These are phyloP conservation scores for Schizochytrium sp. DNA, from an alignment of 108 stramenopile species.

Conservation along the genomic window DNA sequence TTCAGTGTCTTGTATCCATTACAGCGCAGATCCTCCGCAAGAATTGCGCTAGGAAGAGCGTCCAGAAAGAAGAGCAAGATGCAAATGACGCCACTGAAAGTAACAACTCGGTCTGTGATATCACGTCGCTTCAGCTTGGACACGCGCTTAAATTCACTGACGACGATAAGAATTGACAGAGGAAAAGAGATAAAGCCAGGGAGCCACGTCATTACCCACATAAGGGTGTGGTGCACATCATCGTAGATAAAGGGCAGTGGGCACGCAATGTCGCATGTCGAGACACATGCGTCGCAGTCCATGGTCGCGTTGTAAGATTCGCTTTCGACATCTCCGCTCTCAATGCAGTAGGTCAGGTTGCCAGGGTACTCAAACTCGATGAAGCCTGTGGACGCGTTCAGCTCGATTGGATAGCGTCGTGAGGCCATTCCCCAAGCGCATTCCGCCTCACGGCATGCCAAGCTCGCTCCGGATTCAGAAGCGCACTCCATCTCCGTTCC, in stretches of 20 bases:
- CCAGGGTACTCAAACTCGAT: background rate
- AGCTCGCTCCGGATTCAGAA: no score
- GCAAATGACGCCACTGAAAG: background rate
- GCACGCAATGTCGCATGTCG: background rate
- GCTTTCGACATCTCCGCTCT: background rate
- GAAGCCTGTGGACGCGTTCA: background rate
- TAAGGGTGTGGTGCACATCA: background rate
- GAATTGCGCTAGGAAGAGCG: background rate
- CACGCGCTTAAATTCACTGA: background rate
- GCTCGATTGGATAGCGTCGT: background rate
- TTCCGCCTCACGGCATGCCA: background rate
- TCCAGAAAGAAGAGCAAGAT: background rate
- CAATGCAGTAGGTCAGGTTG: background rate
- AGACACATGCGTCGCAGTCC: background rate
- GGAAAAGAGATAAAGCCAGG: background rate
- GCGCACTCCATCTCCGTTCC: no score
- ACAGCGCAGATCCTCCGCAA: background rate
- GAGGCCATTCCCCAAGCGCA: background rate
- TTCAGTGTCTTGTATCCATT: background rate
- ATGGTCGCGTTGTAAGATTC: background rate
- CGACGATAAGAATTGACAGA: background rate
- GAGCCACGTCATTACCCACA: background rate
- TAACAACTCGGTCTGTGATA: background rate
- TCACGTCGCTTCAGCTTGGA: background rate
- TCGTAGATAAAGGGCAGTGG: background rate